Evolutionary conservation across 345 rosid species (phyloP), one percentile per base, ranked within the genome.

Genomic region (Salix caprea): DNA sequence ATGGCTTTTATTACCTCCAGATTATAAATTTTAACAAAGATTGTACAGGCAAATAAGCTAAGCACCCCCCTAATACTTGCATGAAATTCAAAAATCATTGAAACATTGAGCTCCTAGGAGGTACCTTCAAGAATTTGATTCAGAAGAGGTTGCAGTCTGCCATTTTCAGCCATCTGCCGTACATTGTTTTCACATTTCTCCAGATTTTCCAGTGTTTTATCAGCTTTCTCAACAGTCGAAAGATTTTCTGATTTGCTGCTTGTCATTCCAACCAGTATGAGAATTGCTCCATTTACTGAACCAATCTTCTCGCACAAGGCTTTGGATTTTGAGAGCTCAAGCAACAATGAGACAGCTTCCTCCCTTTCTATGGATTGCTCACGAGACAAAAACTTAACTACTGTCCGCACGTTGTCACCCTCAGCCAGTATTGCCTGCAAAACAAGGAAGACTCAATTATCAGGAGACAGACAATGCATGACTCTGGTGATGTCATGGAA

Each of bases 401-500:
- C 84, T 5, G 96, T 93, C 52, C 99, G 96, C 75, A 95, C 98
- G 14, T 89, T 90, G 78, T 95, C 97, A 78, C 99, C 99, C 79
- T 90, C 94, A 58, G 85, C 94, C 82, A 95, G 85, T 79, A 90
- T 90, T 74, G 81, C 96, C 99, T 94, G 88, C 56, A 80, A 84
- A 70, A 23, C n/a, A 76, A 73, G 48, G 40, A 87, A 80, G 76
- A 19, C 12, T 67, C 18, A 50, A 11, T 42, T 39, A 80, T 67
- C 42, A 79, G 71, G 60, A 79, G 70, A 30, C 56, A 28, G 30
- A 42, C 50, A 71, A 69, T 36, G 66, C 76, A 79, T 10, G 21
- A 68, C 26, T 1, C 50, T 16, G 73, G 24, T 48, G 32, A 65
- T 54, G 69, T 12, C 40, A 68, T 23, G 28, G 48, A 61, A 71